Percentiles rank a stretch among this genome's conserved stretches.
phyloP scores from a whole-genome alignment of 2,329 filamentous ascomycete genomes.

The Epichloe baconii region DNA sequence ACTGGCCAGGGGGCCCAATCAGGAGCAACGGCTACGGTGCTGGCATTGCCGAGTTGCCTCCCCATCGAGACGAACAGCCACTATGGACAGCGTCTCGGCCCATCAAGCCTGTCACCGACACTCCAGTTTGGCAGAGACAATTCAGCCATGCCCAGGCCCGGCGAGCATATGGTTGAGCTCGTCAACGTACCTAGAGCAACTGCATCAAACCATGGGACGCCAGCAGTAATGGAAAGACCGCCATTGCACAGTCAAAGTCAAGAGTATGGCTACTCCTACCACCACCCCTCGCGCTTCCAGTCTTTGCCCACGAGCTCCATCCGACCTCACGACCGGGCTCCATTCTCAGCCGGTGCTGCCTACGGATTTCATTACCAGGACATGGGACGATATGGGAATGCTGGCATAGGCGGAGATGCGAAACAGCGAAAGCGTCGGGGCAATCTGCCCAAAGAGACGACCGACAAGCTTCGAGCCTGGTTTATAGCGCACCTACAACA shows the following conservation, averaged over 20 bases:
- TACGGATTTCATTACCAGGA: conserved; percentile 30
- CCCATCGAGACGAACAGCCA: conserved; percentile 23
- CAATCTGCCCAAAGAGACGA: conserved; percentile 83
- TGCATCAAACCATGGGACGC: background rate
- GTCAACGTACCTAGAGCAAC: background rate
- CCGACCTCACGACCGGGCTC: conserved; percentile 29
- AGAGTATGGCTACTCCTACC: conserved; percentile 26
- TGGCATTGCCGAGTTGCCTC: conserved; percentile 13
- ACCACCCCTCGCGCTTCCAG: conserved; percentile 31
- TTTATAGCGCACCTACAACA: conserved; percentile 65
- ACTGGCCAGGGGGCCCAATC: conserved; percentile 1
- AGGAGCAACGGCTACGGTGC: conserved; percentile 19
- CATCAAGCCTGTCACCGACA: conserved; percentile 27
- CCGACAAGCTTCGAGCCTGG: conserved; percentile 69
- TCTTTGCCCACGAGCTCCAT: conserved; percentile 32
- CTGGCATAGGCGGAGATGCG: conserved; percentile 25
- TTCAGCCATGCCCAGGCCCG: conserved; percentile 18
- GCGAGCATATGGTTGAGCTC: conserved; percentile 8
- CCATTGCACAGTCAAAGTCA: conserved; percentile 12
- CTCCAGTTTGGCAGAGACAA: conserved; percentile 24
- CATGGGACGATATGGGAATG: conserved; percentile 28
- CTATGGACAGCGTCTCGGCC: conserved; percentile 21
- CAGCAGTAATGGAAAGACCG: conserved; percentile 14
- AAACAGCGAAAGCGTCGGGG: conserved; percentile 56
- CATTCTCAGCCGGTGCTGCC: conserved; percentile 25